A percentile compares a stretch with the other conserved stretches of the same genome.
Conservation (phyloP, 169 alveolate species). For the Plasmodium billcollinsi region DNA sequence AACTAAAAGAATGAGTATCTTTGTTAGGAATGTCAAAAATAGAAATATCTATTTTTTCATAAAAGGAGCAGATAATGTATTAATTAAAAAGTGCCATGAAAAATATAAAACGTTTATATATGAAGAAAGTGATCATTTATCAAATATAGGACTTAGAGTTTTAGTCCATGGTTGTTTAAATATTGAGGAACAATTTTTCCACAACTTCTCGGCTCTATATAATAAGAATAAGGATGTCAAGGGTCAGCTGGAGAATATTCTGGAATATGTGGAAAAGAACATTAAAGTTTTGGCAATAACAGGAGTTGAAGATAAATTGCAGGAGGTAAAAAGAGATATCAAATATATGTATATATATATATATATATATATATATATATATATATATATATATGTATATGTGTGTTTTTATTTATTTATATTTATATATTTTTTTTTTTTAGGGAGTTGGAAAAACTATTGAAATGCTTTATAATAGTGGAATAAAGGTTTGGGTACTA, state of each 20-base stretch:
- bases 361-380: background rate
- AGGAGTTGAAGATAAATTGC: constrained; percentile 98
- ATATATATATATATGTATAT: background rate
- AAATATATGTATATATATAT: background rate
- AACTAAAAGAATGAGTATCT: constrained; percentile 98
- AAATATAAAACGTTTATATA: constrained; percentile 89
- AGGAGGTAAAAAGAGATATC: constrained; percentile 80
- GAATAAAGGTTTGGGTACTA: constrained; percentile 98
- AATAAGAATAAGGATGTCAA: constrained; percentile 82
- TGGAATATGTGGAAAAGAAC: constrained; percentile 88
- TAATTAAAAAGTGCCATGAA: constrained; percentile 91
- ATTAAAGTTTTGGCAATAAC: constrained; percentile 94
- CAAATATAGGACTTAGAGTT: constrained; percentile 96
- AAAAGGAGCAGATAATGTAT: constrained; percentile 96
- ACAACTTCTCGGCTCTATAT: constrained; percentile 81
- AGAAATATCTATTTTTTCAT: constrained; percentile 83
- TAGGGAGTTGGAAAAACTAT: constrained; percentile 94
- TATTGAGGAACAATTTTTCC: constrained; percentile 90
- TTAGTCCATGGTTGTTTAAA: constrained; percentile 94
- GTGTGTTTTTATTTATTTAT: background rate
- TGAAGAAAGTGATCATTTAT: constrained; percentile 94
- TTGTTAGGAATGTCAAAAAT: constrained; percentile 89
- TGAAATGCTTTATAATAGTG: constrained; percentile 96
- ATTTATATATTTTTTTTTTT: background rate
- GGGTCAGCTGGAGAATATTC: constrained; percentile 73